These are phyloP conservation scores for Emergomyces orientalis DNA, from an alignment of 2,329 filamentous ascomycete species.

Conservation along the genomic window DNA sequence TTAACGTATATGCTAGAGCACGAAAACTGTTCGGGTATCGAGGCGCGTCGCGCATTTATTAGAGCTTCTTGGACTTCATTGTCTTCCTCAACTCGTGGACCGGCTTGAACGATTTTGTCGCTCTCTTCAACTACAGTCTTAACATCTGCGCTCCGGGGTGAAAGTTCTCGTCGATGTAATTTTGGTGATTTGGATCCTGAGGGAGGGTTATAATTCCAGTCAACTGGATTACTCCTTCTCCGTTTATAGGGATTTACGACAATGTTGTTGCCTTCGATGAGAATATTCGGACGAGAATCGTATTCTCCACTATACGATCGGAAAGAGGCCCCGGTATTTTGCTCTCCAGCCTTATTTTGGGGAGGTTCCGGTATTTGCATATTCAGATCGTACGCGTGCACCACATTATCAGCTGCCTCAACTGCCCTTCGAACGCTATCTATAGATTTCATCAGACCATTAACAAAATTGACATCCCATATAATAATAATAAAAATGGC, in stretches of 20 bases:
- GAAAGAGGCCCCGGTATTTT: conserved; percentile 23
- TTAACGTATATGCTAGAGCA: conserved; percentile 29
- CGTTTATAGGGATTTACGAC: conserved; percentile 38
- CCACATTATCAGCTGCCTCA: conserved; percentile 65
- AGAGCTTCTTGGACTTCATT: conserved; percentile 17
- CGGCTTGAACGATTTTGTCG: conserved; percentile 32
- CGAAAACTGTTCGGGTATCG: conserved; percentile 22
- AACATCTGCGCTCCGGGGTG: conserved; percentile 33
- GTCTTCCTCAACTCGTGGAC: conserved; percentile 31
- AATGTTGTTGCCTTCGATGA: conserved; percentile 37
- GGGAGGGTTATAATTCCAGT: conserved; percentile 26
- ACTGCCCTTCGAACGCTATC: conserved; percentile 63
- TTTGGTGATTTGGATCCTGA: conserved; percentile 30
- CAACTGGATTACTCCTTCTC: conserved; percentile 33
- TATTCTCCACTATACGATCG: conserved; percentile 19
- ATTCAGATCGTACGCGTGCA: conserved; percentile 65
- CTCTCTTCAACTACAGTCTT: conserved; percentile 36
- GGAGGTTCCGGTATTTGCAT: conserved; percentile 63
- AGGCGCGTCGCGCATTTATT: conserved; percentile 30
- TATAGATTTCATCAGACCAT: conserved; percentile 21
- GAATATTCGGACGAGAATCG: conserved; percentile 32
- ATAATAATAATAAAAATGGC: neutral
- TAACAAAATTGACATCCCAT: neutral
- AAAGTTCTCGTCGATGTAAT: conserved; percentile 27
- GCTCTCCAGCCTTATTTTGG: conserved; percentile 33